phyloP scores from a whole-genome alignment of 2,329 filamentous ascomycete species.

The Penicillium capsulatum region DNA sequence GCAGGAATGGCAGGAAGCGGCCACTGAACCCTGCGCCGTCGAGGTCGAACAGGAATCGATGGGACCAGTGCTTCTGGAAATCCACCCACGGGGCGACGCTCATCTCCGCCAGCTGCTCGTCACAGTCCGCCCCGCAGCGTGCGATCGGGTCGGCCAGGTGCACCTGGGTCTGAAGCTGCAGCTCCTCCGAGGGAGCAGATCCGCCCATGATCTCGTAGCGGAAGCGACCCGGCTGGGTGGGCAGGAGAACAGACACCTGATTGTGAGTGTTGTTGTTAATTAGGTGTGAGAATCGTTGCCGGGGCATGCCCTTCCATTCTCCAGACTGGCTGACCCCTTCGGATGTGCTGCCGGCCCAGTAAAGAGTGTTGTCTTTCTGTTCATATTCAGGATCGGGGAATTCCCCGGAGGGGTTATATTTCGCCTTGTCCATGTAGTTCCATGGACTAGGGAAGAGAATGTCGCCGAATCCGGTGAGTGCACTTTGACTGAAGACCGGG shows the following conservation, averaged over 20 bases:
- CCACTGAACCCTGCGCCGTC: constrained; percentile 66
- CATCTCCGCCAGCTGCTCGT: constrained; percentile 52
- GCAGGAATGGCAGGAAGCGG: constrained; percentile 61
- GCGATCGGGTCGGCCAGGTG: constrained; percentile 56
- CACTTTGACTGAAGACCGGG: constrained; percentile 72
- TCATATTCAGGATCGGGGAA: constrained; percentile 54
- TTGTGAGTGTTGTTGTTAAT: constrained; percentile 55
- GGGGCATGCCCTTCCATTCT: constrained; percentile 64
- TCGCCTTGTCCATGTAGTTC: constrained; percentile 58
- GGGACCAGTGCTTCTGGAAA: constrained; percentile 58
- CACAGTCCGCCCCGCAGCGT: constrained; percentile 57
- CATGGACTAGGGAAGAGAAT: constrained; percentile 66
- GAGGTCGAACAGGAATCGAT: constrained; percentile 67
- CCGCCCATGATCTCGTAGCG: constrained; percentile 53
- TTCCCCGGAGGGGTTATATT: constrained; percentile 49
- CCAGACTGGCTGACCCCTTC: constrained; percentile 51
- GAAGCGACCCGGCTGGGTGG: constrained; percentile 45
- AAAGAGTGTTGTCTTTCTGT: constrained; percentile 61
- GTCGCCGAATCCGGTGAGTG: constrained; percentile 68
- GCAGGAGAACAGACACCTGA: constrained; percentile 55
- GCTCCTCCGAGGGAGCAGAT: constrained; percentile 35
- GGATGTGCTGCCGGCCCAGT: constrained; percentile 70
- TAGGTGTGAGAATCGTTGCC: constrained; percentile 68
- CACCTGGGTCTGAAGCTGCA: constrained; percentile 56
- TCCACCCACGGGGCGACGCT: constrained; percentile 44